A percentile compares a stretch with the other conserved stretches of the same genome.
Evolutionary conservation across 306 rosid genomes (phyloP).

Genomic region (Vigna unguiculata): DNA sequence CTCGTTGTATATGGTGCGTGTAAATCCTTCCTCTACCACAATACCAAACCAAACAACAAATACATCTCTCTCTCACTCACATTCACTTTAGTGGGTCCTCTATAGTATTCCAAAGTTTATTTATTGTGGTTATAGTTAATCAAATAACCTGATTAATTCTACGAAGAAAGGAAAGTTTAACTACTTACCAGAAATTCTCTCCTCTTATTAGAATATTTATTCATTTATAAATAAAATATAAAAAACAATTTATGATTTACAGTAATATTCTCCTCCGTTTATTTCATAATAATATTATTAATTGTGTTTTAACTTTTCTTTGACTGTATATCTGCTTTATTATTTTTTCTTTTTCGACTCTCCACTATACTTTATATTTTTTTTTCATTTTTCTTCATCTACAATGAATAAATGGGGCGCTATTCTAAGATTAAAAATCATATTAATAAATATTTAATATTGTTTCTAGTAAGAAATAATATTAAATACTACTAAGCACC

Average conservation of each 20-base stretch:
- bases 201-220: no score
- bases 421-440: no score
- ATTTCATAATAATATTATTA: no score
- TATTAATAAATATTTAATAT: no score
- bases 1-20: constrained; percentile 22
- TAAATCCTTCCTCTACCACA: constrained; percentile 41
- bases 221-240: no score
- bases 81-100: not conserved
- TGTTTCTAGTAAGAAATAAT: no score
- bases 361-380: not conserved
- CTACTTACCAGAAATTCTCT: no score
- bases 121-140: not conserved
- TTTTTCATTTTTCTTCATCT: not conserved
- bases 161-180: not conserved
- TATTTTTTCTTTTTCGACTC: no score
- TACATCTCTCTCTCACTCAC: not conserved
- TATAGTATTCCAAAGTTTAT: not conserved
- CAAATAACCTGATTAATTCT: not conserved
- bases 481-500: no score
- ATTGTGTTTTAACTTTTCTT: not conserved
- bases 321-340: no score
- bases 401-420: not conserved
- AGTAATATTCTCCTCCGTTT: no score
- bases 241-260: no score
- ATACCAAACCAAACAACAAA: constrained; percentile 6